Conservation (phyloP, 306 rosid species). For the Datisca glomerata region DNA sequence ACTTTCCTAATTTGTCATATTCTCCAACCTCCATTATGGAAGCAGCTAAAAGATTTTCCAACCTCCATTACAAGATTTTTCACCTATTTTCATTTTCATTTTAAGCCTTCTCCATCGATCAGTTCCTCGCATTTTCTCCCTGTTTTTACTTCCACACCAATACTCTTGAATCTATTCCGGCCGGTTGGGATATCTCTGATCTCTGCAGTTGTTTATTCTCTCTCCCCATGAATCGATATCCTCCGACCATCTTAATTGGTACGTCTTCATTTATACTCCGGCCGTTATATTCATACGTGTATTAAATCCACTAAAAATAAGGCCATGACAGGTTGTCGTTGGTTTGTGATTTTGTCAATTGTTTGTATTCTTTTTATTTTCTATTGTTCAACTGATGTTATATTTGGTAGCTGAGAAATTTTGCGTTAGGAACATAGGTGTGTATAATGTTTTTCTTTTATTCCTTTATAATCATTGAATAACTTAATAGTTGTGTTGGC, state of each 20-base stretch:
- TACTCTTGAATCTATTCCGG: constrained; percentile 9
- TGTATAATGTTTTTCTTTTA: not conserved
- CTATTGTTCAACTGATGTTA: not conserved
- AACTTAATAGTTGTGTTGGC: not conserved
- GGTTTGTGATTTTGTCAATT: no score
- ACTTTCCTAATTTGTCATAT: no score
- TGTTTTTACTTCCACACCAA: constrained; percentile 41
- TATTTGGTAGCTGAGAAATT: not conserved
- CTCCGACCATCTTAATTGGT: constrained; percentile 24
- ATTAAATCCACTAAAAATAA: not conserved
- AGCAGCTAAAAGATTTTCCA: no score
- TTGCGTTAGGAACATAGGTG: not conserved
- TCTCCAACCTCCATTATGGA: no score
- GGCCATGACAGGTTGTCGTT: not conserved
- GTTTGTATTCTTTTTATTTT: no score
- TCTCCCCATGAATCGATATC: not conserved
- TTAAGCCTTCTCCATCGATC: constrained; percentile 22
- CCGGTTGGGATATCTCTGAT: constrained; percentile 22
- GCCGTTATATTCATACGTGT: constrained; percentile 1
- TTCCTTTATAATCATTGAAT: no score
- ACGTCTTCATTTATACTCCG: constrained; percentile 26
- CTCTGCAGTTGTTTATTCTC: constrained; percentile 14
- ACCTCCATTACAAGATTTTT: no score
- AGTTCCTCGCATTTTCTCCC: constrained; percentile 40
- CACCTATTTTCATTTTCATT: no score